Evolutionary conservation across 768 basidiomycete genomes (phyloP).

Genomic region (Daedaleopsis nitida): DNA sequence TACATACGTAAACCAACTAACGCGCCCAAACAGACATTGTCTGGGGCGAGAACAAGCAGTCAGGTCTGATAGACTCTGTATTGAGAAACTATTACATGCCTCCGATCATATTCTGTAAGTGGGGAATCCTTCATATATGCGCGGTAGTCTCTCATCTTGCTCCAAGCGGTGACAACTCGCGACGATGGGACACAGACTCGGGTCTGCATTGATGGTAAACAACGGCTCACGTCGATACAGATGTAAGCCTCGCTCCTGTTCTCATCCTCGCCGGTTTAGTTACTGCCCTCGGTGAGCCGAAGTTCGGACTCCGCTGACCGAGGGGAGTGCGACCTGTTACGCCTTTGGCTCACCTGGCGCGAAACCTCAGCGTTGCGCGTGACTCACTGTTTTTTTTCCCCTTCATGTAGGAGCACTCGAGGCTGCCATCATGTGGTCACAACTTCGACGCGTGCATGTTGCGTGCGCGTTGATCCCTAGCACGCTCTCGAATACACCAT

Average conservation of each 20-base stretch:
- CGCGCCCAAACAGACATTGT: slow-evolving; percentile 51
- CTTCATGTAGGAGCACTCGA: too few species aligned
- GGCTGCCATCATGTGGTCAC: too few species aligned
- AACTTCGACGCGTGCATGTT: too few species aligned
- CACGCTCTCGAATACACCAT: too few species aligned
- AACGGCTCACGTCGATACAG: slow-evolving; percentile 66
- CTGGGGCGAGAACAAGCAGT: slow-evolving; percentile 64
- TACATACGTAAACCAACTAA: background rate
- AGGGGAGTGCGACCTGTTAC: too few species aligned
- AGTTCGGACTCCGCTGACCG: background rate
- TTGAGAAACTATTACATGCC: slow-evolving; percentile 68
- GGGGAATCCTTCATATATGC: background rate
- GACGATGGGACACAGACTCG: slow-evolving; percentile 47
- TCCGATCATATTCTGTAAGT: slow-evolving; percentile 64
- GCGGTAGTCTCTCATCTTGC: background rate
- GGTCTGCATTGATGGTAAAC: slow-evolving; percentile 74
- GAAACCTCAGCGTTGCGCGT: background rate
- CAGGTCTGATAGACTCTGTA: slow-evolving; percentile 63
- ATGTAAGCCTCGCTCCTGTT: slow-evolving; percentile 37
- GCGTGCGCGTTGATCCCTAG: too few species aligned
- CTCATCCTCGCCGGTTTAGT: background rate
- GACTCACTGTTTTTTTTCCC: background rate
- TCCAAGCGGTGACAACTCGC: slow-evolving; percentile 39
- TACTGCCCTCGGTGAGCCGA: background rate
- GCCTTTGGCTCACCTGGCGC: too few species aligned